These are phyloP conservation scores for Roridomyces roridus DNA, from an alignment of 768 basidiomycete genomes.

Conservation along the genomic window DNA sequence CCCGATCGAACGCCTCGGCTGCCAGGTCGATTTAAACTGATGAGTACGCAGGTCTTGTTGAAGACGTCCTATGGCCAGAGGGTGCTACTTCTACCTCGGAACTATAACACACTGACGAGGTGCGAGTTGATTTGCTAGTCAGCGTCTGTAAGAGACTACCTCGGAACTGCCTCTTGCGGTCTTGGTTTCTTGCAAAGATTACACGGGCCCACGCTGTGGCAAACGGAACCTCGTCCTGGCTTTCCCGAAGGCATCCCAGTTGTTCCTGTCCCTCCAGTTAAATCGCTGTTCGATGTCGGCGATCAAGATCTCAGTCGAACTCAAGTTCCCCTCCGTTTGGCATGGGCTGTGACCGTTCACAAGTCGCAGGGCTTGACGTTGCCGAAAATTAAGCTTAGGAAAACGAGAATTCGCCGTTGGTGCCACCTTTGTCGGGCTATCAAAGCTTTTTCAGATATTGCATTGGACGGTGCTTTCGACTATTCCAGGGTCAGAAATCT, in stretches of 20 bases:
- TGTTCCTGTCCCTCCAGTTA: no score
- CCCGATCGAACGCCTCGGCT: no score
- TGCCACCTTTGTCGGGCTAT: constrained; percentile 12
- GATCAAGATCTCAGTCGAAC: constrained; percentile 2
- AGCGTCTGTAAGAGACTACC: no score
- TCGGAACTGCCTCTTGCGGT: constrained; percentile 19
- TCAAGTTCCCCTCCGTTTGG: constrained; percentile 62
- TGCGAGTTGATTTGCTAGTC: no score
- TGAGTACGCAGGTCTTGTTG: constrained; percentile 5
- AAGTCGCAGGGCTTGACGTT: constrained; percentile 79
- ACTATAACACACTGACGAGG: no score
- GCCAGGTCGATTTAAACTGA: no score
- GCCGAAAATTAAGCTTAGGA: constrained; percentile 59
- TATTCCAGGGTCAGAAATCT: neutral
- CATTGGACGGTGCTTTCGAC: neutral
- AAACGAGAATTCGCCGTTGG: constrained; percentile 16
- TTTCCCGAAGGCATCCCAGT: constrained; percentile 11
- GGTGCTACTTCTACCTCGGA: constrained; percentile 3
- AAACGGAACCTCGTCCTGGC: neutral
- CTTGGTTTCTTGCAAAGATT: constrained; percentile 5
- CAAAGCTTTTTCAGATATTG: neutral
- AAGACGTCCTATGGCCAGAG: constrained; percentile 15
- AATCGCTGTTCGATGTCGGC: constrained; percentile 7
- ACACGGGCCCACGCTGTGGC: constrained; percentile 23
- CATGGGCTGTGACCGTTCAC: constrained; percentile 79